A percentile compares a stretch with the other conserved stretches of the same genome.
phyloP scores from a whole-genome alignment of 139 green algal species.

The Chlorella sp. region DNA sequence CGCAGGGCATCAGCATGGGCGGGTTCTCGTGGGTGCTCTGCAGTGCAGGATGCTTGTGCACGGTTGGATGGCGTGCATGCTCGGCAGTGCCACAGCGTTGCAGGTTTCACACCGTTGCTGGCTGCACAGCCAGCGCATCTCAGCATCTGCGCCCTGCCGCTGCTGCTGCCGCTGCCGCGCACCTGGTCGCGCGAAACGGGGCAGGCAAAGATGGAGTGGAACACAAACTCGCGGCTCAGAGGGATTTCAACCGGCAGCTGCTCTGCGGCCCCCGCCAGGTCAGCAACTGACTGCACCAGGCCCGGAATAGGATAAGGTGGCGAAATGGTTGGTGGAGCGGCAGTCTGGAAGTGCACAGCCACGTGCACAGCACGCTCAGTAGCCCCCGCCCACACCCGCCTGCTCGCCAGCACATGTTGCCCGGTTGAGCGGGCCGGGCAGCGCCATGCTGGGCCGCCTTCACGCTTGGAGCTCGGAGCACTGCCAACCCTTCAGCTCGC shows the following conservation, averaged over 20 bases:
- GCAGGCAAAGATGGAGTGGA: conserved; percentile 93
- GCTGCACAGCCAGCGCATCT: no score
- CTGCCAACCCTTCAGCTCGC: no score
- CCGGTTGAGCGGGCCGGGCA: no score
- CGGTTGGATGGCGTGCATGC: background rate
- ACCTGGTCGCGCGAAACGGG: conserved; percentile 83
- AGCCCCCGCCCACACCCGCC: no score
- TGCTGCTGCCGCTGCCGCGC: background rate
- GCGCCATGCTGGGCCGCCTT: no score
- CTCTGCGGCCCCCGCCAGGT: conserved; percentile 29
- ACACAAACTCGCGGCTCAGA: conserved; percentile 89
- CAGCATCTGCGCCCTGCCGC: no score
- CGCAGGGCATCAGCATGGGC: conserved; percentile 93
- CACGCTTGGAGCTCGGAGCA: no score
- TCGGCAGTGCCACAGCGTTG: no score
- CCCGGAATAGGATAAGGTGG: background rate
- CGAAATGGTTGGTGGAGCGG: background rate
- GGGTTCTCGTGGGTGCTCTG: conserved; percentile 85
- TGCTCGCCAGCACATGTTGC: no score
- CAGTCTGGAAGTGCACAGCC: no score
- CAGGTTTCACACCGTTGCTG: no score
- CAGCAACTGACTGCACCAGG: background rate
- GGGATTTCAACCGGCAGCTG: conserved; percentile 94
- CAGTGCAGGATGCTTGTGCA: background rate
- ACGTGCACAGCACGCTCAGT: no score